phyloP scores from a whole-genome alignment of 2,329 filamentous ascomycete species.

The Proliferodiscus dingleyae region DNA sequence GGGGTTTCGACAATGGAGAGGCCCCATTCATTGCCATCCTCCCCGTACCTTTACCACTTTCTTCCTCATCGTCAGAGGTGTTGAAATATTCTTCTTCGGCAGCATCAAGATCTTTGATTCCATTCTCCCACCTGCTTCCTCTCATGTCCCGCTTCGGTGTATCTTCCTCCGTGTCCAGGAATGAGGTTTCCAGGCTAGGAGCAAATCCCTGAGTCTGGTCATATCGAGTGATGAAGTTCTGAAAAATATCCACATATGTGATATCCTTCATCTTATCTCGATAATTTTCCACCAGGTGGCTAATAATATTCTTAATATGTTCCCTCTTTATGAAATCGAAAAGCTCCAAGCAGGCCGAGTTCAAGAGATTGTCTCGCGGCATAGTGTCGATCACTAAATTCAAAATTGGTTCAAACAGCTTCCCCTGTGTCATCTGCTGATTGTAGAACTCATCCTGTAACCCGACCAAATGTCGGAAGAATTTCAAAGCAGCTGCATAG shows the following conservation, averaged over 20 bases:
- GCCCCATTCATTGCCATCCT: conserved; percentile 53
- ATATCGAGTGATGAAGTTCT: conserved; percentile 67
- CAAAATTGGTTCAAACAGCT: conserved; percentile 77
- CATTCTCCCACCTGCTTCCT: conserved; percentile 55
- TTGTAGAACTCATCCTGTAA: conserved; percentile 90
- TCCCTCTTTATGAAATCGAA: conserved; percentile 88
- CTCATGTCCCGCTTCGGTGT: conserved; percentile 45
- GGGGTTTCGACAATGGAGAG: conserved; percentile 59
- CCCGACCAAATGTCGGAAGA: conserved; percentile 81
- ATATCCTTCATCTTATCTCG: conserved; percentile 71
- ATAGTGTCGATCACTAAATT: conserved; percentile 80
- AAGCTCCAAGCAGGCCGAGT: conserved; percentile 88
- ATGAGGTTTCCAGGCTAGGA: conserved; percentile 60
- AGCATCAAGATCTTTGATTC: conserved; percentile 76
- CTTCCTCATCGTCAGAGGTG: conserved; percentile 79
- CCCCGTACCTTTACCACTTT: conserved; percentile 41
- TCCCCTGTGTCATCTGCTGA: conserved; percentile 74
- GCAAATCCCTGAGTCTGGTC: conserved; percentile 72
- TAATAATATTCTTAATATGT: conserved; percentile 73
- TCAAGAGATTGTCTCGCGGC: conserved; percentile 87
- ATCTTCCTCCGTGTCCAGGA: conserved; percentile 64
- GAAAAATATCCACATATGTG: conserved; percentile 81
- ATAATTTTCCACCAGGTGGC: conserved; percentile 79
- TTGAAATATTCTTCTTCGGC: conserved; percentile 95
- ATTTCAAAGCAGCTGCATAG: conserved; percentile 73